phyloP scores from a whole-genome alignment of 2,329 filamentous ascomycete species.

The Lecanicillium sp. region DNA sequence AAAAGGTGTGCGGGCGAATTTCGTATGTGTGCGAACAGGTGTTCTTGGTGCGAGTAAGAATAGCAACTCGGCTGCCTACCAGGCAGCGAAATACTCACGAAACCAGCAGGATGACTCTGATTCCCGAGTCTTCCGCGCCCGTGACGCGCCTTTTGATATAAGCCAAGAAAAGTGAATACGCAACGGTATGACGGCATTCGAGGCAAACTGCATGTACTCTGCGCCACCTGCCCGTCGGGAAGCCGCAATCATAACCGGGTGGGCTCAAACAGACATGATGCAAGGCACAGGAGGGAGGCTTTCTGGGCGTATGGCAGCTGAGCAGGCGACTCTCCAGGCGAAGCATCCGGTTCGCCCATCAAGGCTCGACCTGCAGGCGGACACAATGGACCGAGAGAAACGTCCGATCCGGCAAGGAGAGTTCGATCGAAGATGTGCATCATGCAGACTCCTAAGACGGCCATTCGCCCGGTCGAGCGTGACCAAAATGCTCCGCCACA shows the following conservation, averaged over 20 bases:
- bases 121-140: background rate
- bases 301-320: conserved; percentile 1
- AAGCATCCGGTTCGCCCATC: conserved; percentile 1
- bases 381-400: conserved; percentile 6
- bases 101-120: no score
- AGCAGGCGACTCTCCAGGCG: background rate
- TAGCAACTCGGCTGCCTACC: conserved; percentile 1
- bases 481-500: background rate
- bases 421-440: conserved; percentile 1
- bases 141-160: background rate
- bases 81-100: background rate
- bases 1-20: background rate
- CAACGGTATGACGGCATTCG: background rate
- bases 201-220: no score
- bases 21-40: background rate
- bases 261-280: conserved; percentile 1
- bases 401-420: background rate
- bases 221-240: background rate
- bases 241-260: background rate
- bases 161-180: background rate
- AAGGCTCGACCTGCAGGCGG: background rate
- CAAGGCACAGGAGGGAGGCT: conserved; percentile 1
- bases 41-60: background rate
- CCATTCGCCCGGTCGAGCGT: background rate
- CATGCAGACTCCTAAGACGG: background rate